Conservation (phyloP, 352 stramenopile species). For the Globisporangium polare region DNA sequence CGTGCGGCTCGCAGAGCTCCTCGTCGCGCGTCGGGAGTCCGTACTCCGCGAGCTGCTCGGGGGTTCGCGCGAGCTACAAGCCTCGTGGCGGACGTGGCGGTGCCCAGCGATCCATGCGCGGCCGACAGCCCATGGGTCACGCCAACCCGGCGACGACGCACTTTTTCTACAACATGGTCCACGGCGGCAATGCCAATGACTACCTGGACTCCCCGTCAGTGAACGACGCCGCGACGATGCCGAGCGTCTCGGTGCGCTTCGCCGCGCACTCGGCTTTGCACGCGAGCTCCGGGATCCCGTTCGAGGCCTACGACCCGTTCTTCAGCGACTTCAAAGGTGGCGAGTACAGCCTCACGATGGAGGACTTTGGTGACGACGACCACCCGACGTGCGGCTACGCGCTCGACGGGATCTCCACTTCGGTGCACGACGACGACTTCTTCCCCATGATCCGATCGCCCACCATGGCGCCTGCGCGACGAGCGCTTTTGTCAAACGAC, state of each 20-base stretch:
- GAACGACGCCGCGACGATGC: slow-evolving; percentile 6
- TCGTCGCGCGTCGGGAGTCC: slow-evolving; percentile 8
- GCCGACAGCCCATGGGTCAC: neutral
- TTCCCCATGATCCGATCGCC: slow-evolving; percentile 45
- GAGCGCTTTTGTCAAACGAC: neutral
- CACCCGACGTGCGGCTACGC: slow-evolving; percentile 43
- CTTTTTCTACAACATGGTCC: slow-evolving; percentile 15
- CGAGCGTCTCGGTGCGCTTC: slow-evolving; percentile 29
- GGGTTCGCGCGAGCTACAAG: neutral
- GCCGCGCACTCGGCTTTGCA: slow-evolving; percentile 20
- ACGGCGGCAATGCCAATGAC: slow-evolving; percentile 3
- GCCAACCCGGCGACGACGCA: neutral
- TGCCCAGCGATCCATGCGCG: neutral
- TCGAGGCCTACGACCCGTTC: slow-evolving; percentile 40
- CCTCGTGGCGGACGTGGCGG: neutral
- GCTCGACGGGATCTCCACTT: slow-evolving; percentile 34
- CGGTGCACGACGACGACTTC: slow-evolving; percentile 31
- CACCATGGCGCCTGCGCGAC: slow-evolving; percentile 38
- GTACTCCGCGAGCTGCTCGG: slow-evolving; percentile 5
- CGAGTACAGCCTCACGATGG: slow-evolving; percentile 39
- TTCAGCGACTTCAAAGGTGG: slow-evolving; percentile 40
- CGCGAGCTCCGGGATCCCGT: slow-evolving; percentile 7
- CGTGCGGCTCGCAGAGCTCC: slow-evolving; percentile 12
- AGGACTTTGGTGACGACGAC: slow-evolving; percentile 46
- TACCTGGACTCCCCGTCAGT: neutral